These are phyloP conservation scores for Mycena vitilis DNA, from an alignment of 768 basidiomycete species.

Conservation along the genomic window DNA sequence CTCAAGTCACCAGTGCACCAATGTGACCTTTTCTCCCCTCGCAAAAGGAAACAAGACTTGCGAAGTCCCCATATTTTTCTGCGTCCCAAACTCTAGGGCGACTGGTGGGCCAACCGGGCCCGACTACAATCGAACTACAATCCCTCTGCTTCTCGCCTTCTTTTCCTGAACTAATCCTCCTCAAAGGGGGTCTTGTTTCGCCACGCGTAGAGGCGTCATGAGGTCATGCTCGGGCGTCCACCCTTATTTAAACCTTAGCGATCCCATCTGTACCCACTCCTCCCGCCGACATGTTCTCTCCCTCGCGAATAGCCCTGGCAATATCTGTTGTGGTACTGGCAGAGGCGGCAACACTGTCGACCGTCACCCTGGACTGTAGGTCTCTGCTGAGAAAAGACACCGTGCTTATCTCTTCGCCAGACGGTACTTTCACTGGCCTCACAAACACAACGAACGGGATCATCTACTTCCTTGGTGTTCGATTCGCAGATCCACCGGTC, in stretches of 20 bases:
- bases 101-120: too few relatives aligned
- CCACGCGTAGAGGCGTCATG: constrained; percentile 3
- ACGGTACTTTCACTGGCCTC: constrained; percentile 52
- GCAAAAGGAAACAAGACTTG: too few relatives aligned
- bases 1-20: too few relatives aligned
- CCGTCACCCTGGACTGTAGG: neutral
- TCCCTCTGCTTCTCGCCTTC: too few relatives aligned
- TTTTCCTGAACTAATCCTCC: too few relatives aligned
- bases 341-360: constrained; percentile 1
- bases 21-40: too few relatives aligned
- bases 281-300: neutral
- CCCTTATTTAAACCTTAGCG: neutral
- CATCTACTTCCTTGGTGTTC: constrained; percentile 52
- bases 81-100: too few relatives aligned
- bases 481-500: constrained; percentile 57
- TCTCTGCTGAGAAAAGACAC: neutral
- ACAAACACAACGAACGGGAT: constrained; percentile 45
- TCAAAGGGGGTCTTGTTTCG: too few relatives aligned
- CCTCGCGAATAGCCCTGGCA: neutral
- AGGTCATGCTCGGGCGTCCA: neutral
- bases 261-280: neutral
- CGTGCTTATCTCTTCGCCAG: neutral
- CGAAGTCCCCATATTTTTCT: too few relatives aligned
- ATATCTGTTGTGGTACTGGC: neutral
- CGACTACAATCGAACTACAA: too few relatives aligned